Evolutionary conservation across 1,284 basidiomycete genomes (phyloP), one percentile per base, ranked within the genome.

Genomic region (Puccinia novopanici): DNA sequence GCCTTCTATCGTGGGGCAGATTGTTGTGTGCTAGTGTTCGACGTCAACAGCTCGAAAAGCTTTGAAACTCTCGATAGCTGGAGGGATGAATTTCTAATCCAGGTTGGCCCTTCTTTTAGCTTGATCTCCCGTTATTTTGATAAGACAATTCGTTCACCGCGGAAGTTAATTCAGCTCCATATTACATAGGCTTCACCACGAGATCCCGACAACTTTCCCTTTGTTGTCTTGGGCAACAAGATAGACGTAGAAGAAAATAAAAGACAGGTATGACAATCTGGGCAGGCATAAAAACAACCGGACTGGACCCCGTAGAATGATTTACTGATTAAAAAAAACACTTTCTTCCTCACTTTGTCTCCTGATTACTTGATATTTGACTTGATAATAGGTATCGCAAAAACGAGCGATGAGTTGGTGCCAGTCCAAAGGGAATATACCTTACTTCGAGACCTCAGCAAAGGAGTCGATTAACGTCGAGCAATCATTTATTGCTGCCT

Each of bases 351-450:
- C 9, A 24, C 3, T 48, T 24, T 68, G 34, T 34, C 34, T 34
- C 34, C 34, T 45, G 40, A 45, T 5, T 0, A 45, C 40, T n/a
- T 13, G 15, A 45, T 8, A 67, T 34, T 34, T 34, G 34, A 15
- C 54, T 9, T 22, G 22, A 19, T 71, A 45, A 8, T 83, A 95
- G 94, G 95, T 98, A 37, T 95, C 94, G 12, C 97, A 99, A 91
- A 99, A 99, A 87, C 92, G 97, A 75, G 97, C 97, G 30, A 98
- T 99, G 95, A 94, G 94, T 12, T 99, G 97, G 97, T 99, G 97
- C 87, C 95, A 99, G 86, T 92, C 94, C 82, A 99, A 99, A 88
- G 97, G 97, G 85, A 98, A 98, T 87, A 98, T 99, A 84, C 97
- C 97, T 19, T 99, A 99, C 87, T 99, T 99, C 87, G 97, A 99